phyloP scores from a whole-genome alignment of 2,329 filamentous ascomycete genomes.

The Xylariaceae sp. region DNA sequence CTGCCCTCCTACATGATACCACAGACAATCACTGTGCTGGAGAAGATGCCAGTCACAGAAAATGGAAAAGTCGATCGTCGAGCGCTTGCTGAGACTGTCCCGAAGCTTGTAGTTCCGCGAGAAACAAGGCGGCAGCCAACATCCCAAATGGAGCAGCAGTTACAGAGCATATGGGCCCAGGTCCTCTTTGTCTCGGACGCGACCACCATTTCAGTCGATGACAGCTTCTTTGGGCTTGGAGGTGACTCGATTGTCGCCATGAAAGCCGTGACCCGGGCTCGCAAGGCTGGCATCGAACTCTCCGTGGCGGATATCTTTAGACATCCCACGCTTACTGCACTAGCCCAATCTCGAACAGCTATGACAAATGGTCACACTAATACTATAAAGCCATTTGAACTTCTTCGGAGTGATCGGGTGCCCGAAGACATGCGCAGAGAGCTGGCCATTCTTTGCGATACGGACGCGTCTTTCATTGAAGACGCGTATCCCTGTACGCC shows the following conservation, averaged over 20 bases:
- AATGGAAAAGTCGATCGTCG: conserved; percentile 12
- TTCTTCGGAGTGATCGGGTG: background rate
- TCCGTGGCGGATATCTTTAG: background rate
- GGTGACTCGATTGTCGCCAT: conserved; percentile 15
- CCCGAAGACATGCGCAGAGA: background rate
- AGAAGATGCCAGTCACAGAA: conserved; percentile 6
- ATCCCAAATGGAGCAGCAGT: background rate
- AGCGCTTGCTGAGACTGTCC: background rate
- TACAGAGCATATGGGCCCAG: conserved; percentile 1
- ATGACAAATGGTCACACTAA: background rate
- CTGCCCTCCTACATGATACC: conserved; percentile 13
- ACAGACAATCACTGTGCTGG: background rate
- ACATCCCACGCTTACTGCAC: background rate
- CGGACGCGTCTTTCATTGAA: background rate
- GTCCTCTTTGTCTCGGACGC: conserved; percentile 1
- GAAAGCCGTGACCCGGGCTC: background rate
- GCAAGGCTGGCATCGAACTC: background rate
- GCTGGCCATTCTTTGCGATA: background rate
- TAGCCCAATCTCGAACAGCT: background rate
- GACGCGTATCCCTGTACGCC: background rate
- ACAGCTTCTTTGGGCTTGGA: conserved; percentile 15
- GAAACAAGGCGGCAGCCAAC: background rate
- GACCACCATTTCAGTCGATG: background rate
- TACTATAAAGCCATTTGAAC: background rate
- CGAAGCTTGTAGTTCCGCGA: background rate